These are phyloP conservation scores for Didymella lethalis DNA, from an alignment of 2,329 filamentous ascomycete species.

Conservation along the genomic window DNA sequence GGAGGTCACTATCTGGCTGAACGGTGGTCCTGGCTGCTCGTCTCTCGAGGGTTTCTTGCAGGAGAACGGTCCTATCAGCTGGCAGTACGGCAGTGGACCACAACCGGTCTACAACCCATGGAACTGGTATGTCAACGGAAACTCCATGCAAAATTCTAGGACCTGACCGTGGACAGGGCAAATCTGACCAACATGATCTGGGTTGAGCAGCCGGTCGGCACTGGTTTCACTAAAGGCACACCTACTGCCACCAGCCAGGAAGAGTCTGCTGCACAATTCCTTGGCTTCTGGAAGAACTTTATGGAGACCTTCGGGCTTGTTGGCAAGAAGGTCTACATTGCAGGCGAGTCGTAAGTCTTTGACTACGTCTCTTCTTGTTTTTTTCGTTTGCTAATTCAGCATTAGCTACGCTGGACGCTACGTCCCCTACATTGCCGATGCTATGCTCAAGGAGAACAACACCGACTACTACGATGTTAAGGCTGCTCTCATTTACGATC, in stretches of 20 bases:
- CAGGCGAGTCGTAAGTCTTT: slow-evolving; percentile 65
- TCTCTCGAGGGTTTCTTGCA: slow-evolving; percentile 59
- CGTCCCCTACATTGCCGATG: slow-evolving; percentile 75
- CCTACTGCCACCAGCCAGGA: slow-evolving; percentile 70
- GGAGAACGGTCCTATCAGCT: slow-evolving; percentile 58
- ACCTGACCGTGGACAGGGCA: slow-evolving; percentile 10
- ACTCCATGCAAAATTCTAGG: background rate
- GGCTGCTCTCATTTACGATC: slow-evolving; percentile 77
- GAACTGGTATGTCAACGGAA: slow-evolving; percentile 48
- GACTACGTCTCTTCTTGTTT: too few relatives aligned
- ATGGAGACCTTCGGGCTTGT: slow-evolving; percentile 72
- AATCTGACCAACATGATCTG: slow-evolving; percentile 80
- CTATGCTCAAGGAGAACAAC: slow-evolving; percentile 74
- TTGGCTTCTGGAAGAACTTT: slow-evolving; percentile 82
- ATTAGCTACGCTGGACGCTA: slow-evolving; percentile 65
- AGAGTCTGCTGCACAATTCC: slow-evolving; percentile 74
- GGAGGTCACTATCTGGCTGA: slow-evolving; percentile 61
- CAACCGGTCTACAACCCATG: slow-evolving; percentile 55
- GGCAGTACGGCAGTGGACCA: slow-evolving; percentile 54
- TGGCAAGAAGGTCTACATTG: slow-evolving; percentile 73
- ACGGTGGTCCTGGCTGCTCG: slow-evolving; percentile 55
- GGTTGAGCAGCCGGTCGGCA: slow-evolving; percentile 73
- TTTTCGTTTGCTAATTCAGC: too few relatives aligned
- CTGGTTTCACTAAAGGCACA: slow-evolving; percentile 73
- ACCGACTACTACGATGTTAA: slow-evolving; percentile 71